These are phyloP conservation scores for Agrocybe chaxingu DNA, from an alignment of 768 basidiomycete genomes.

Conservation along the genomic window DNA sequence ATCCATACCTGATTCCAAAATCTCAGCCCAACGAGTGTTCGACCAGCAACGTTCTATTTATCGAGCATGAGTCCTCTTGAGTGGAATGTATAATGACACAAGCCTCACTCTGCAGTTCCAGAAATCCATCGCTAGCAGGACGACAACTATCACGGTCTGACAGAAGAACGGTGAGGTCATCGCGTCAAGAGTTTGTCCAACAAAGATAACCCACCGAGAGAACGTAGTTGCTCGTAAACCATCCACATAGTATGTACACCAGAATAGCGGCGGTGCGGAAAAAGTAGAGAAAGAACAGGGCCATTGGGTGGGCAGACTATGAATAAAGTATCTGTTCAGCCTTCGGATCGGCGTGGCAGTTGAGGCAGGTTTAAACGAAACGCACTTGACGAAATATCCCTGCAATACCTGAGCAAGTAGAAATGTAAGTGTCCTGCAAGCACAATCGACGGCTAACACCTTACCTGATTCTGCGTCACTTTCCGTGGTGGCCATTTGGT, in stretches of 20 bases:
- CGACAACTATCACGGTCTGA: constrained; percentile 85
- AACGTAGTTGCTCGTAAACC: constrained; percentile 88
- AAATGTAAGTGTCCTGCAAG: neutral
- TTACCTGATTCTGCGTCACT: constrained; percentile 77
- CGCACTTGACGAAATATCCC: constrained; percentile 76
- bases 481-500: constrained; percentile 49
- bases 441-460: constrained; percentile 16
- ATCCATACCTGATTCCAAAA: constrained; percentile 90
- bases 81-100: neutral
- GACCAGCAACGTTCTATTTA: constrained; percentile 83
- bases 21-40: constrained; percentile 89
- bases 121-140: constrained; percentile 95
- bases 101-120: constrained; percentile 88
- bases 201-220: constrained; percentile 64
- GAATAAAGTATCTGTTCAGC: constrained; percentile 8
- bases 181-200: neutral
- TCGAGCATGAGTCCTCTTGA: neutral
- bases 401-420: constrained; percentile 47
- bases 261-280: constrained; percentile 87
- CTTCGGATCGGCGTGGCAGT: neutral
- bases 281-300: constrained; percentile 84
- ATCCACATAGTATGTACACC: constrained; percentile 91
- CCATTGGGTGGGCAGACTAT: constrained; percentile 77
- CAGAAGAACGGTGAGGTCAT: neutral
- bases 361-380: neutral